Conservation (phyloP, 169 alveolate genomes). For the Plasmodium adleri region DNA sequence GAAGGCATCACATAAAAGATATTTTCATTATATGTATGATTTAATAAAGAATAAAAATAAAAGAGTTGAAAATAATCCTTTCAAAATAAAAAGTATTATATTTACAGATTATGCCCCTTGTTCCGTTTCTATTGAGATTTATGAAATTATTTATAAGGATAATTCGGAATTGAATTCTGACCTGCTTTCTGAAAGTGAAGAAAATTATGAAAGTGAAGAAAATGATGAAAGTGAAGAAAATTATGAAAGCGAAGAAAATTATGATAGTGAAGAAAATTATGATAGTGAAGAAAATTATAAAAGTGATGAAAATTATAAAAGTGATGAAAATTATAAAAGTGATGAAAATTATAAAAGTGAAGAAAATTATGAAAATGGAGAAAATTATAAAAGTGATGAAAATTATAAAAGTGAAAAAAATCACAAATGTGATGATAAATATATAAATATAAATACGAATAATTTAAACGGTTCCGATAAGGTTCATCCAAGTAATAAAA, state of each 20-base stretch:
- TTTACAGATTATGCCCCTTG: slow-evolving; percentile 65
- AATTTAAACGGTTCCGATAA: no score
- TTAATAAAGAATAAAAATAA: slow-evolving; percentile 74
- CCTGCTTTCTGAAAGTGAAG: slow-evolving; percentile 8
- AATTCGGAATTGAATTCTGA: slow-evolving; percentile 26
- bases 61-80: slow-evolving; percentile 50
- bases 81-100: slow-evolving; percentile 64
- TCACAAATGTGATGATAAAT: not conserved
- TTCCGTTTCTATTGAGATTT: slow-evolving; percentile 63
- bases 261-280: not conserved
- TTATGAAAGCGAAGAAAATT: not conserved
- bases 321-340: not conserved
- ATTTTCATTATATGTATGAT: slow-evolving; percentile 66
- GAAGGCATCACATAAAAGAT: slow-evolving; percentile 76
- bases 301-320: not conserved
- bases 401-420: not conserved
- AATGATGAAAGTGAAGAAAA: not conserved
- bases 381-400: not conserved
- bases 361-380: not conserved
- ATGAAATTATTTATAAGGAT: slow-evolving; percentile 72
- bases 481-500: no score
- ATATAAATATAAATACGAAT: no score
- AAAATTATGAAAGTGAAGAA: not conserved
- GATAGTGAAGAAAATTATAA: not conserved
- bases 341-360: not conserved